Evolutionary conservation across 2,329 filamentous ascomycete genomes (phyloP), one percentile per base, ranked within the genome.

Genomic region (Colletotrichum higginsianum): DNA sequence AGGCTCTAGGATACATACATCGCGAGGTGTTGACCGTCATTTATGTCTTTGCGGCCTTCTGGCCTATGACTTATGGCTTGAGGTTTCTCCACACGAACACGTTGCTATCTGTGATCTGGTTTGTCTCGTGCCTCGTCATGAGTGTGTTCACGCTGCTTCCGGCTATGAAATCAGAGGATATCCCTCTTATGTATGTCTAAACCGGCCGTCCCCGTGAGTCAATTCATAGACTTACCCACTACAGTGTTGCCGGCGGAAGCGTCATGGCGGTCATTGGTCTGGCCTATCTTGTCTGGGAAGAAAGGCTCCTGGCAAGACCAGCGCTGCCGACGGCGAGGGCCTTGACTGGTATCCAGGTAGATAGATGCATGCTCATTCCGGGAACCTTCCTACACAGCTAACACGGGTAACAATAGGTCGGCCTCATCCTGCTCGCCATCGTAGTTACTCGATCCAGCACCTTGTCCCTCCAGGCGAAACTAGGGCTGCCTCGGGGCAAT

Each of bases 1-100:
- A 96, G 94, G 95, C 96, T 26, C 86, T 97, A 83, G 95, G 94
- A 61, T 99, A 99, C 80, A 97, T 97, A 67, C 89, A 96, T 76
- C 92, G 96, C 50, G 93, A 98, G 78, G 90, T 98, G 30, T 92
- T 97, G 76, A 98, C 96, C 0, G 84, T 90, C 0, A 89, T 96
- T 67, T 99, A 95, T 78, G 77, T 95, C 35, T 75, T 95, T 4
- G 95, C 90, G 4, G 89, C 91, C 1, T 86, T 93, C 53, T 99
- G 95, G 93, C 96, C 96, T 0, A 75, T 88, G 0, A 85, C 90
- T 0, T 93, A 96, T 75, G 96, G 96, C 0, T 77, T 87, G 35
- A 85, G 86, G 0, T 98, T 99, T 77, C 75, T 98, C 11, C 86
- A 84, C 63, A 83, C 88, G 35, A 92, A 98, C 78, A 78, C 84